Conservation (phyloP, 768 basidiomycete species). For the Lactarius pseudohatsudake region DNA sequence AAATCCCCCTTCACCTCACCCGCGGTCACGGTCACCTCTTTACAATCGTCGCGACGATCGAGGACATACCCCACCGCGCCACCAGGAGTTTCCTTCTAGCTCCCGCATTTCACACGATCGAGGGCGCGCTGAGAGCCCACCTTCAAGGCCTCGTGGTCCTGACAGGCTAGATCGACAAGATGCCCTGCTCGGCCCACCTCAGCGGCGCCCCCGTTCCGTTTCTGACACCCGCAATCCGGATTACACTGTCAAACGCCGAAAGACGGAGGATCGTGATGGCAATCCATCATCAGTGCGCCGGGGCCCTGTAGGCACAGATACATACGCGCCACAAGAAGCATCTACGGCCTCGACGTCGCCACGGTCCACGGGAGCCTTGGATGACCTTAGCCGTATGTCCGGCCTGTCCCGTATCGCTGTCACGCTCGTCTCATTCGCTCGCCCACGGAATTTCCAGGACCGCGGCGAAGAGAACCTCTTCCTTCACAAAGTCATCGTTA, state of each 20-base stretch:
- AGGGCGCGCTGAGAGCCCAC: slow-evolving; percentile 25
- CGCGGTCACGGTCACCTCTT: slow-evolving; percentile 23
- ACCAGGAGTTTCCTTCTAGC: slow-evolving; percentile 20
- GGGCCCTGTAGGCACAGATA: slow-evolving; percentile 18
- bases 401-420: slow-evolving; percentile 21
- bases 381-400: slow-evolving; percentile 29
- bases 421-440: slow-evolving; percentile 19
- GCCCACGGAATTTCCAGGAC: slow-evolving; percentile 24
- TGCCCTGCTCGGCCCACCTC: slow-evolving; percentile 21
- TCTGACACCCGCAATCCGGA: slow-evolving; percentile 23
- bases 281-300: slow-evolving; percentile 19
- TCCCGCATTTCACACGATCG: slow-evolving; percentile 16
- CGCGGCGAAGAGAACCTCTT: slow-evolving; percentile 25
- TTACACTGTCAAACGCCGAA: slow-evolving; percentile 25
- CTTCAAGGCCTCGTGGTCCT: slow-evolving; percentile 15
- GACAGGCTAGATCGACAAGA: slow-evolving; percentile 18
- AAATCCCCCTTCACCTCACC: slow-evolving; percentile 28
- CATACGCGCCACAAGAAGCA: slow-evolving; percentile 13
- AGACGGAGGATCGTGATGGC: slow-evolving; percentile 20
- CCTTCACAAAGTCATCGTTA: slow-evolving; percentile 29
- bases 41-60: slow-evolving; percentile 21
- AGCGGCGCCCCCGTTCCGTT: slow-evolving; percentile 22
- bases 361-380: slow-evolving; percentile 17
- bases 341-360: slow-evolving; percentile 26
- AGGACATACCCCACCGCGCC: slow-evolving; percentile 21